phyloP scores from a whole-genome alignment of 2,329 filamentous ascomycete genomes.

The Mycosphaerelloides madeirae region DNA sequence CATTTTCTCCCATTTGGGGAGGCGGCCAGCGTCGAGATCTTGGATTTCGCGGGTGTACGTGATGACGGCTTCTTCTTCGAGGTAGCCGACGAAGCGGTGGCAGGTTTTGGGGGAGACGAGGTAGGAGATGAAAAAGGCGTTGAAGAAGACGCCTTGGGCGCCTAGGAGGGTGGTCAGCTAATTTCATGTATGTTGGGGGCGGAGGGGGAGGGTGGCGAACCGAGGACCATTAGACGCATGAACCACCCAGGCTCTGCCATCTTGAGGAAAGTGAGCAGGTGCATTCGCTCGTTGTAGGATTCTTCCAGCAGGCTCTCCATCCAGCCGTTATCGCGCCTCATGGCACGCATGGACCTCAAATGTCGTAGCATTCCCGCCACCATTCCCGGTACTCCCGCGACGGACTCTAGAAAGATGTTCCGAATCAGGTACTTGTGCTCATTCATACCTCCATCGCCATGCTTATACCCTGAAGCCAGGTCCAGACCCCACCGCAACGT shows the following conservation, averaged over 20 bases:
- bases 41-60: conserved; percentile 88
- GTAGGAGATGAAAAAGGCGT: conserved; percentile 84
- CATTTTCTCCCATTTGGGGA: conserved; percentile 77
- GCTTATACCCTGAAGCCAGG: conserved; percentile 68
- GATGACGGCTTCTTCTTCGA: conserved; percentile 94
- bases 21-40: conserved; percentile 77
- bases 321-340: conserved; percentile 93
- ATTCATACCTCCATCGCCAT: conserved; percentile 59
- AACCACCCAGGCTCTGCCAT: conserved; percentile 81
- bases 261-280: conserved; percentile 87
- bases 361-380: conserved; percentile 93
- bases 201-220: conserved; percentile 1
- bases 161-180: conserved; percentile 49
- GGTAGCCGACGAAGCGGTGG: conserved; percentile 92
- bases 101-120: conserved; percentile 80
- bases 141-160: conserved; percentile 95
- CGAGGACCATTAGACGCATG: conserved; percentile 77
- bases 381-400: conserved; percentile 95
- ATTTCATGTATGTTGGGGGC: neutral
- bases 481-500: conserved; percentile 77
- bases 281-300: conserved; percentile 61
- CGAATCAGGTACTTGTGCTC: conserved; percentile 86
- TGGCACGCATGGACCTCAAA: conserved; percentile 72
- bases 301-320: conserved; percentile 51
- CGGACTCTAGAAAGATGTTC: conserved; percentile 80